These are phyloP conservation scores for Eucalyptus fibrosa DNA, from an alignment of 345 rosid species.

Conservation along the genomic window DNA sequence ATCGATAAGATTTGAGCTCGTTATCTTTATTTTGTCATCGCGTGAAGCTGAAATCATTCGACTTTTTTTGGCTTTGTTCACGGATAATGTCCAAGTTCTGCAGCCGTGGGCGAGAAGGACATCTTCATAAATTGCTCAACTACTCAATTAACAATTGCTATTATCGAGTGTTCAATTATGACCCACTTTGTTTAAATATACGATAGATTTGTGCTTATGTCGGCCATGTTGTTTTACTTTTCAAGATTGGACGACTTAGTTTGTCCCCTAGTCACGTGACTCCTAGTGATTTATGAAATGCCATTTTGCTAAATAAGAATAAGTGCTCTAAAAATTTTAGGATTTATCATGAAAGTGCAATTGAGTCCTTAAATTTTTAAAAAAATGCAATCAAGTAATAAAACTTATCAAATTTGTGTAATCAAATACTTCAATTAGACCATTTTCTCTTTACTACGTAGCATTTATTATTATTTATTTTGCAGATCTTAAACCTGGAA, in stretches of 20 bases:
- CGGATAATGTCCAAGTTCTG: not conserved
- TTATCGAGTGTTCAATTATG: not conserved
- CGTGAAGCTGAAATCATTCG: not conserved
- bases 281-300: too few relatives aligned
- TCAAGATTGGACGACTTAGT: not conserved
- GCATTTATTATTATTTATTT: too few relatives aligned
- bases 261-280: too few relatives aligned
- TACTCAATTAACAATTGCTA: not conserved
- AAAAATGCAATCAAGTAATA: not conserved
- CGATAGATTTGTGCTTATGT: not conserved
- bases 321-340: fast-evolving
- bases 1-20: not conserved
- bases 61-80: not conserved
- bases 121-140: not conserved
- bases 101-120: not conserved
- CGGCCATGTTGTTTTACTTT: not conserved
- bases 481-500: too few relatives aligned
- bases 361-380: fast-evolving
- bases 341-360: not conserved
- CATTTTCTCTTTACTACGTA: not conserved
- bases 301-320: not conserved
- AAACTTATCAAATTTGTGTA: too few relatives aligned
- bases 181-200: not conserved
- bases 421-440: not conserved
- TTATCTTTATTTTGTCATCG: not conserved